Base-by-base conservation (phyloP, 768 basidiomycete genomes). In the Gloeophyllum trabeum region DNA sequence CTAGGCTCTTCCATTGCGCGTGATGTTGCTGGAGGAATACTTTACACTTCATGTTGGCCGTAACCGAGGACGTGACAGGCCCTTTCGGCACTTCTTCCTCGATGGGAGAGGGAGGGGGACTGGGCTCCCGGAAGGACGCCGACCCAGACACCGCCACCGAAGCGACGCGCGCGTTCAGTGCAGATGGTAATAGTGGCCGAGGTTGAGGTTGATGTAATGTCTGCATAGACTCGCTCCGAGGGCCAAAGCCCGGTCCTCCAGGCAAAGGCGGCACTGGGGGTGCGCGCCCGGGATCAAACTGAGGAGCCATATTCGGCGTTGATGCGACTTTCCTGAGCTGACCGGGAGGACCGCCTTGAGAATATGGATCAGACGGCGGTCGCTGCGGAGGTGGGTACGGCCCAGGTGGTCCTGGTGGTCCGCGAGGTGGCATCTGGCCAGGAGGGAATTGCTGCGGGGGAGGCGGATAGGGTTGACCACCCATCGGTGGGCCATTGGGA, bases 1-100 rank as follows among this genome's bases (percentile, higher is more conserved):
- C 96, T 43, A 98, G 69, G 1, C 87, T 80, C 64, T 96, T 99
- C 96, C 96, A 99, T 57, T 94, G 90, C n/a, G 85, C 82, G 55
- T 97, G 93, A 25, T 88, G 79, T 54, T 94, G 91, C 56, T 98
- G 82, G 37, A 96, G 66, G 65, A 98, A 99, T 19, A 97, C 82
- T 61, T 98, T 99, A 74, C 94, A 97, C 58, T 93, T 92, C 88
- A 92, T 94, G 55, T 89, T 80, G 10, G 87, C 89, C 6, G 86
- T 76, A 47, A 98, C 68, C 7, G 76, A 66, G 4, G 88, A 83
- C 24, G 76, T 79, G 24, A 82, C 73, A 1, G 91, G 88, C 3
- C 82, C 89, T 6, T 71, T 57, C 3, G 62, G 56, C 5, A 69
- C 56, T 22, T 63, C 63, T 50, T 81, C 74, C 46, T 74, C 68